Conservation (phyloP, 768 basidiomycete genomes). For the Mycena albidolilacea region DNA sequence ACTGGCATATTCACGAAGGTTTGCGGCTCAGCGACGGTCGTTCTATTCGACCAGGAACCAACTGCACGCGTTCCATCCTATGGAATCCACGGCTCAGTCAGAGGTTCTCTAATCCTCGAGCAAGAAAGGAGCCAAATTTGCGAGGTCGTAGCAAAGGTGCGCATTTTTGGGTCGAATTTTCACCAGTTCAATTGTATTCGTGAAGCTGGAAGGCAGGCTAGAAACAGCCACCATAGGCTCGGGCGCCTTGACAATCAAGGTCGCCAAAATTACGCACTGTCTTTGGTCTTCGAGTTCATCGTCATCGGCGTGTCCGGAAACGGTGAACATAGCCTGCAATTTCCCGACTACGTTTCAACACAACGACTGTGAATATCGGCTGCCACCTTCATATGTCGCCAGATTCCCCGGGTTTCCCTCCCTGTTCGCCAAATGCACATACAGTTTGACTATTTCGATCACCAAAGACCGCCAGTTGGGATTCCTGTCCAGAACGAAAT, state of each 20-base stretch:
- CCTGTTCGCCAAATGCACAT: constrained; percentile 33
- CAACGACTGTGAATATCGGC: constrained; percentile 11
- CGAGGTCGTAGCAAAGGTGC: constrained; percentile 28
- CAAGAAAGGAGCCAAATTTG: constrained; percentile 21
- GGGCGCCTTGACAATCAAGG: constrained; percentile 14
- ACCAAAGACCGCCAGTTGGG: constrained; percentile 23
- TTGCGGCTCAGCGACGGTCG: constrained; percentile 30
- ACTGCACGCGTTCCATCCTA: constrained; percentile 17
- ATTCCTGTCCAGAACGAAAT: constrained; percentile 31
- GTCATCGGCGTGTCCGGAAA: constrained; percentile 21
- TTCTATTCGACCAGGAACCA: constrained; percentile 32
- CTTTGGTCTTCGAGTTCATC: constrained; percentile 27
- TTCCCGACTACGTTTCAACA: constrained; percentile 28
- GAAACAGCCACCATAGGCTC: constrained; percentile 26
- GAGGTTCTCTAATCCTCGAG: constrained; percentile 27
- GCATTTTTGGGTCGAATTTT: not conserved
- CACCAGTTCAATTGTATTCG: not conserved
- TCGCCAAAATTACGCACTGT: not conserved
- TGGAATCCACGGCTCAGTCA: constrained; percentile 10
- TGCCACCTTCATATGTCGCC: constrained; percentile 32
- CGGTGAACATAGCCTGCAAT: constrained; percentile 22
- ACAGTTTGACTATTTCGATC: constrained; percentile 30
- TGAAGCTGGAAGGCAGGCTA: constrained; percentile 32
- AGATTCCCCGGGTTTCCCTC: constrained; percentile 32
- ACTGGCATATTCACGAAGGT: constrained; percentile 34